Evolutionary conservation across 2,329 filamentous ascomycete genomes (phyloP), one percentile per base, ranked within the genome.

Genomic region (Myrmaecium sp.): DNA sequence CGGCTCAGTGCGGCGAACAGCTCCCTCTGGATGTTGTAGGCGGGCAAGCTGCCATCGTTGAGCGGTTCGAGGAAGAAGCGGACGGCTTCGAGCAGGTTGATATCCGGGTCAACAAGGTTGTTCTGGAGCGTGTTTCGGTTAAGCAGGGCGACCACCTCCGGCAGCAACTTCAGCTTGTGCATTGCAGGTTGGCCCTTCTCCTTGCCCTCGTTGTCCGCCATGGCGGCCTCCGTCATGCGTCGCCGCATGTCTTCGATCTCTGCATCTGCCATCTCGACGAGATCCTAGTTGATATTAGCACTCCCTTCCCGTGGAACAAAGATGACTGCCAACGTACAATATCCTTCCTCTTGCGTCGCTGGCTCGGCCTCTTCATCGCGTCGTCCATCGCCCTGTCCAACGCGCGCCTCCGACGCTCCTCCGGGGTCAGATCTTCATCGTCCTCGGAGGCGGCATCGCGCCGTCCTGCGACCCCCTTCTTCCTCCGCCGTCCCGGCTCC

Each of bases 21-120:
- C 48, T 95, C 84, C 34, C 84, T 81, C 57, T 98, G 89, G 38
- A 98, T 95, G 47, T 89, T 89, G 58, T 94, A 98, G 16, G 89
- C 86, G 0, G 89, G 89, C 26, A 98, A 66, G 33, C 81, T 86
- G 30, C 86, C 89, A 46, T 95, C 86, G 41, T 86, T 83, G 23
- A 95, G 66, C 1, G 89, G 89, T 49, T 98, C 89, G 13, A 98
- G 68, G 64, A 95, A 95, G 65, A 92, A 95, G 47, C 86, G 83
- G 44, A 98, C 82, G 9, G 84, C 80, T 53, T 92, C 82, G 20
- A 98, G 61, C 35, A 98, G 77, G 57, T 95, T 94, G 46, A 78
- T 91, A 45, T 98, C 89, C 0, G 86, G 86, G 39, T 94, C 86
- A 21, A 94, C 72, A 26, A 95, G 74, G 16, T 79, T 77, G 39